Evolutionary conservation across 768 basidiomycete genomes (phyloP).

Genomic region (Mycena maculata): DNA sequence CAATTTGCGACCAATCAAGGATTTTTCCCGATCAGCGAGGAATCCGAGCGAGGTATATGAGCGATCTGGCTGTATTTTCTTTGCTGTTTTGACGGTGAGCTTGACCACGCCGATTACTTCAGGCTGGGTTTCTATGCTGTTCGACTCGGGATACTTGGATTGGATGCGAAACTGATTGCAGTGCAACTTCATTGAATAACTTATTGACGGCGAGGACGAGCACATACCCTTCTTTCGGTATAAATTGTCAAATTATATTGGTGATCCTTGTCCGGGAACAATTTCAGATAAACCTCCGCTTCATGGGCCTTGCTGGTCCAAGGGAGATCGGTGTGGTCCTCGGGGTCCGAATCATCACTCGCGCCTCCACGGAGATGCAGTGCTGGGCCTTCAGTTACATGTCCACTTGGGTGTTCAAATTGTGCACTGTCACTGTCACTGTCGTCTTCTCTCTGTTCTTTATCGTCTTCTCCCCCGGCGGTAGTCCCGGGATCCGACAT

Average conservation of each 20-base stretch:
- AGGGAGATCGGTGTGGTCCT: not conserved
- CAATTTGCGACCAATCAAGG: conserved; percentile 9
- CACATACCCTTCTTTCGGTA: not conserved
- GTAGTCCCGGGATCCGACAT: not conserved
- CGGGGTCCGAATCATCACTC: conserved; percentile 11
- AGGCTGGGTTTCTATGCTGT: not conserved
- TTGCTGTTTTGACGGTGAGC: conserved; percentile 10
- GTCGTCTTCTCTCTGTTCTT: not conserved
- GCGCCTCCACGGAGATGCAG: conserved; percentile 15
- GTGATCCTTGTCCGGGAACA: conserved; percentile 15
- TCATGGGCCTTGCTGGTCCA: conserved; percentile 14
- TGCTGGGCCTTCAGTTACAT: not conserved
- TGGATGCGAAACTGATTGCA: conserved; percentile 7
- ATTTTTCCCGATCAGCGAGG: conserved; percentile 11
- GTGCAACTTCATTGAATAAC: not conserved
- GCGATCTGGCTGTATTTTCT: conserved; percentile 12
- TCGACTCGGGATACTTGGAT: not conserved
- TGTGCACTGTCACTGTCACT: not conserved
- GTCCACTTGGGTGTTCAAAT: not conserved
- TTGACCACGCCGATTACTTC: conserved; percentile 9
- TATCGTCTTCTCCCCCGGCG: not conserved
- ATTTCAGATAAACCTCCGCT: conserved; percentile 4
- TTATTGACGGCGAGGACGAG: not conserved
- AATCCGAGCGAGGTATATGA: conserved; percentile 20
- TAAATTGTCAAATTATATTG: conserved; percentile 1